phyloP scores from a whole-genome alignment of 1,139 yeast species.

The Taphrina deformans region DNA sequence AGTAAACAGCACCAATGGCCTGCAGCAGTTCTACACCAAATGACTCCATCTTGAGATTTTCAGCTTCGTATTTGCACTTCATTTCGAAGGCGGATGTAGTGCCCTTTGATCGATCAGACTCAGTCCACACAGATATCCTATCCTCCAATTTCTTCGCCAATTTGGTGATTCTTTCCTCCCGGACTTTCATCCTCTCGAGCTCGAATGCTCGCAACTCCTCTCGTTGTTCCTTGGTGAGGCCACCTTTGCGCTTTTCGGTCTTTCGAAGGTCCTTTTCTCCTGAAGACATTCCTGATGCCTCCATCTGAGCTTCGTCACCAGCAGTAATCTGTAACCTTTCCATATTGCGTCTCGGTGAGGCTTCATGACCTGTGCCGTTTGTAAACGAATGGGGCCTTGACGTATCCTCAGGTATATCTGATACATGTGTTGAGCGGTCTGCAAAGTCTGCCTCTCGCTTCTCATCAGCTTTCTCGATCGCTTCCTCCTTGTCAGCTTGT shows the following conservation, averaged over 20 bases:
- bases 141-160: conserved; percentile 65
- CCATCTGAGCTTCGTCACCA: conserved; percentile 33
- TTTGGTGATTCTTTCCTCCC: conserved; percentile 68
- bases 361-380: neutral
- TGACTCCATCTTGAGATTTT: conserved; percentile 85
- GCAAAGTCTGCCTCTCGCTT: conserved; percentile 79
- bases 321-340: conserved; percentile 35
- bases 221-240: conserved; percentile 51
- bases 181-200: conserved; percentile 70
- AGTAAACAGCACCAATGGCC: conserved; percentile 76
- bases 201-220: conserved; percentile 68
- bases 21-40: conserved; percentile 90
- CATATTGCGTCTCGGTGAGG: neutral
- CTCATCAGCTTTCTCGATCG: conserved; percentile 50
- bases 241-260: conserved; percentile 53
- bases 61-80: conserved; percentile 74
- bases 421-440: neutral
- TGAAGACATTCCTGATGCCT: conserved; percentile 33
- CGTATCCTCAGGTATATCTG: neutral
- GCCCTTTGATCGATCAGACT: conserved; percentile 70
- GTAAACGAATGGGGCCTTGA: neutral
- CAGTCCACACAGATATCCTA: conserved; percentile 74
- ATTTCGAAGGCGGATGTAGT: conserved; percentile 67
- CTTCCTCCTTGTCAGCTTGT: conserved; percentile 79
- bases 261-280: conserved; percentile 41